These are phyloP conservation scores for Penicillium brevicompactum DNA, from an alignment of 2,329 filamentous ascomycete species.

Conservation along the genomic window DNA sequence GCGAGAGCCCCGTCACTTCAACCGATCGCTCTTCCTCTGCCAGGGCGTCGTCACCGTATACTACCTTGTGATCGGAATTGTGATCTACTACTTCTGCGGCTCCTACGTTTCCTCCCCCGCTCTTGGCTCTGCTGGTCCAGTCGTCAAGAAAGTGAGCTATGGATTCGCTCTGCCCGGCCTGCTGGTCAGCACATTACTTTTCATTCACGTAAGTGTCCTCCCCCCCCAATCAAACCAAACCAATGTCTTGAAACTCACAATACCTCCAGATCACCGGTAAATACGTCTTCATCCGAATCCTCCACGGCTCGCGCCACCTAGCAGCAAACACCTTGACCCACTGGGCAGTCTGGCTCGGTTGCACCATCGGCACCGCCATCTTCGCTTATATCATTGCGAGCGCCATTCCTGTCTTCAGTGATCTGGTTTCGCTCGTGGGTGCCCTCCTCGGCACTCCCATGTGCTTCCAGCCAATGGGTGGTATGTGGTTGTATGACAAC, in stretches of 20 bases:
- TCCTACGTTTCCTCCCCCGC: conserved; percentile 63
- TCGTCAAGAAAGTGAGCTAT: conserved; percentile 52
- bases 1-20: conserved; percentile 59
- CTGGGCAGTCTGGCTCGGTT: conserved; percentile 22
- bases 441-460: conserved; percentile 23
- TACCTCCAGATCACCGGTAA: conserved; percentile 14
- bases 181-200: conserved; percentile 22
- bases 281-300: conserved; percentile 21
- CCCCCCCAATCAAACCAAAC: background rate
- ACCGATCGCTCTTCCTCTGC: conserved; percentile 60
- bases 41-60: conserved; percentile 58
- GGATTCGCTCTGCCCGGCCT: conserved; percentile 37
- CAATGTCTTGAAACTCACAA: background rate
- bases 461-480: conserved; percentile 36
- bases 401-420: conserved; percentile 24
- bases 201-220: conserved; percentile 19
- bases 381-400: conserved; percentile 26
- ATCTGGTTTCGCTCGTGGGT: conserved; percentile 24
- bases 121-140: conserved; percentile 56
- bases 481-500: conserved; percentile 48
- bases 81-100: conserved; percentile 63
- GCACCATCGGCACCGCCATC: conserved; percentile 14
- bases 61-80: conserved; percentile 60
- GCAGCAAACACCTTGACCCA: conserved; percentile 20
- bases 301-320: conserved; percentile 20